phyloP scores from a whole-genome alignment of 1,284 basidiomycete species.

The Leccinum solheimii region DNA sequence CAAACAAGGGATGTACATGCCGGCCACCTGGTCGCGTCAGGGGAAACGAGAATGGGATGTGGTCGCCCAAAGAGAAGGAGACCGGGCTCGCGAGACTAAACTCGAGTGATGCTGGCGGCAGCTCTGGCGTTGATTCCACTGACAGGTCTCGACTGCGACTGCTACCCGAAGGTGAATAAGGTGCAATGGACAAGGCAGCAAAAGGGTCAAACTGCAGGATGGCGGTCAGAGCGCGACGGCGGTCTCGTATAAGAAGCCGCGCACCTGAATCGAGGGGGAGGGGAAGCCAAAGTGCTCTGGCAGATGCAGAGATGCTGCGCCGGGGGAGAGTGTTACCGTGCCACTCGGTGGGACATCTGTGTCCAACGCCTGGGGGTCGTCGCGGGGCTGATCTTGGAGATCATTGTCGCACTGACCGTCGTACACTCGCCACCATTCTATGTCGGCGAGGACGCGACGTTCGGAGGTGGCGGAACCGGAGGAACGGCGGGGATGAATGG shows the following conservation, averaged over 20 bases:
- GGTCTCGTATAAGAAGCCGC: background rate
- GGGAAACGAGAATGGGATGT: conserved; percentile 24
- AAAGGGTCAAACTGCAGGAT: conserved; percentile 39
- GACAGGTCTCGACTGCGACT: conserved; percentile 48
- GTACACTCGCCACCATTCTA: conserved; percentile 80
- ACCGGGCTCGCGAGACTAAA: conserved; percentile 39
- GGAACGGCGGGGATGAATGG: conserved; percentile 53
- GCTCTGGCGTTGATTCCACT: conserved; percentile 56
- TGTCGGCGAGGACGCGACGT: conserved; percentile 75
- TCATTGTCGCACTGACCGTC: conserved; percentile 62
- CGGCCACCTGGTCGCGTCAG: conserved; percentile 24
- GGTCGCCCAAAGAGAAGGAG: conserved; percentile 27
- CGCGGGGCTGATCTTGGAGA: conserved; percentile 37
- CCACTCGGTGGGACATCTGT: conserved; percentile 18
- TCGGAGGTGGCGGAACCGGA: conserved; percentile 61
- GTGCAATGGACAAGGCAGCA: conserved; percentile 52
- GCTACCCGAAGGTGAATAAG: conserved; percentile 48
- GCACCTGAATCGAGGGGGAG: conserved; percentile 28
- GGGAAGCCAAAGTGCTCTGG: conserved; percentile 19
- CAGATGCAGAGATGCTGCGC: conserved; percentile 17
- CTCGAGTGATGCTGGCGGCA: conserved; percentile 44
- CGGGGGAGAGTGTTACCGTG: conserved; percentile 26
- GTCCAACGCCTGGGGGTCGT: conserved; percentile 23
- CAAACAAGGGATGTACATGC: conserved; percentile 24
- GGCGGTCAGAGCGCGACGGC: conserved; percentile 24